phyloP scores from a whole-genome alignment of 2,329 filamentous ascomycete species.

The Trichoderma sp. region DNA sequence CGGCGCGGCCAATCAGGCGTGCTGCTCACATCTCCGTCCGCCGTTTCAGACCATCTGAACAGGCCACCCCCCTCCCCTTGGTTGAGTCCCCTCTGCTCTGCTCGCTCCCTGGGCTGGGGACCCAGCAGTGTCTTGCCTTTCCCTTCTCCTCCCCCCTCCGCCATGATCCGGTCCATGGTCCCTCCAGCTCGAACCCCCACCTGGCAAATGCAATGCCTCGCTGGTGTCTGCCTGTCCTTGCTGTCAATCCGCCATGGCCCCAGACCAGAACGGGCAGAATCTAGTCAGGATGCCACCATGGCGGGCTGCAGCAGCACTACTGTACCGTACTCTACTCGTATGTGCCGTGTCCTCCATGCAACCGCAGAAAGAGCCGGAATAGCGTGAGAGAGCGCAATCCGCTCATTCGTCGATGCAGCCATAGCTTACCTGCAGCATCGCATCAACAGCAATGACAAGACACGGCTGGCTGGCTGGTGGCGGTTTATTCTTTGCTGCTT shows the following conservation, averaged over 20 bases:
- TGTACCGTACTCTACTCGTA: neutral
- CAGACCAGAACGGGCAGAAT: neutral
- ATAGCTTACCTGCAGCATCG: neutral
- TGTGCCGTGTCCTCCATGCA: neutral
- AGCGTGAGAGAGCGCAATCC: neutral
- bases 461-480: neutral
- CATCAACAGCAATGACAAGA: neutral
- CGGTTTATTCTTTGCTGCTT: neutral
- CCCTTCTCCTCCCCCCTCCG: neutral
- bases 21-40: slow-evolving; percentile 18
- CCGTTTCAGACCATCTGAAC: slow-evolving; percentile 13
- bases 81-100: neutral
- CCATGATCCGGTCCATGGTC: neutral
- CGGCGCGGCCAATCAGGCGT: slow-evolving; percentile 15
- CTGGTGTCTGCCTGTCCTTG: slow-evolving; percentile 3
- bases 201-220: neutral
- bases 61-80: neutral
- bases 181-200: neutral
- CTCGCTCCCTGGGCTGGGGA: neutral
- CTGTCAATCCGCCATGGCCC: slow-evolving; percentile 10
- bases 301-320: neutral
- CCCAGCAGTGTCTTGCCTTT: slow-evolving; percentile 11
- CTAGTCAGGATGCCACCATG: neutral
- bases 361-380: neutral
- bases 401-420: neutral